These are phyloP conservation scores for Ustilago vetiveriae DNA, from an alignment of 1,284 basidiomycete genomes.

Conservation along the genomic window DNA sequence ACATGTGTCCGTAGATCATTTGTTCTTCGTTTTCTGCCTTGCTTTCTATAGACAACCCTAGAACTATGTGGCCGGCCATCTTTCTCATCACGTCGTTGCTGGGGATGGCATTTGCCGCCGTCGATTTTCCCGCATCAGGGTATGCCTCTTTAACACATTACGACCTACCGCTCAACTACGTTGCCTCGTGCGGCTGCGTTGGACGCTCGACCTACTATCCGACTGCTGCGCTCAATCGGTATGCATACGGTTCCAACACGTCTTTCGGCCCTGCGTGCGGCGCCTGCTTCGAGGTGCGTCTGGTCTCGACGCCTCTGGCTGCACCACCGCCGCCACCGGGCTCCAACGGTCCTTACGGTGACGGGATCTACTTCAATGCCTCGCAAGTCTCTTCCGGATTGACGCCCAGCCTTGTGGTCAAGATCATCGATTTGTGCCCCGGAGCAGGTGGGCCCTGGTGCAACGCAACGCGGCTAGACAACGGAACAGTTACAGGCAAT, in stretches of 20 bases:
- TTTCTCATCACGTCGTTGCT: slow-evolving; percentile 3
- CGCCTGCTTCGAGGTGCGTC: slow-evolving; percentile 41
- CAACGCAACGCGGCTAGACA: slow-evolving; percentile 35
- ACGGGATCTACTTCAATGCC: slow-evolving; percentile 39
- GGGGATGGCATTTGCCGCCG: background rate
- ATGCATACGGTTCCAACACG: slow-evolving; percentile 48
- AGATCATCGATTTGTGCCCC: slow-evolving; percentile 54
- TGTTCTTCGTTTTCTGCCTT: too few species aligned
- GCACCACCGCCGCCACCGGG: slow-evolving; percentile 25
- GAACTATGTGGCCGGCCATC: slow-evolving; percentile 1
- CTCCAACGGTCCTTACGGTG: slow-evolving; percentile 32
- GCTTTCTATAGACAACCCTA: background rate
- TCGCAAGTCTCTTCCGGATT: slow-evolving; percentile 20
- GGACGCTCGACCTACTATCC: slow-evolving; percentile 48
- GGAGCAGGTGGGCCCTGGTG: slow-evolving; percentile 48
- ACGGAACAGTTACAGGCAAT: slow-evolving; percentile 36
- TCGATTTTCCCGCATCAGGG: slow-evolving; percentile 31
- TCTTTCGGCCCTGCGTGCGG: slow-evolving; percentile 56
- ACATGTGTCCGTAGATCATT: too few species aligned
- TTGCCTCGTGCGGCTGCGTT: slow-evolving; percentile 61
- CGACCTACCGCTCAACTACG: slow-evolving; percentile 46
- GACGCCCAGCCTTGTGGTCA: slow-evolving; percentile 53
- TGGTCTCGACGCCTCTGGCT: slow-evolving; percentile 48
- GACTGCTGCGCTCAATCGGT: slow-evolving; percentile 51
- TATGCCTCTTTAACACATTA: slow-evolving; percentile 60